Conservation (phyloP, 2,329 filamentous ascomycete genomes). For the Zalaria obscura region DNA sequence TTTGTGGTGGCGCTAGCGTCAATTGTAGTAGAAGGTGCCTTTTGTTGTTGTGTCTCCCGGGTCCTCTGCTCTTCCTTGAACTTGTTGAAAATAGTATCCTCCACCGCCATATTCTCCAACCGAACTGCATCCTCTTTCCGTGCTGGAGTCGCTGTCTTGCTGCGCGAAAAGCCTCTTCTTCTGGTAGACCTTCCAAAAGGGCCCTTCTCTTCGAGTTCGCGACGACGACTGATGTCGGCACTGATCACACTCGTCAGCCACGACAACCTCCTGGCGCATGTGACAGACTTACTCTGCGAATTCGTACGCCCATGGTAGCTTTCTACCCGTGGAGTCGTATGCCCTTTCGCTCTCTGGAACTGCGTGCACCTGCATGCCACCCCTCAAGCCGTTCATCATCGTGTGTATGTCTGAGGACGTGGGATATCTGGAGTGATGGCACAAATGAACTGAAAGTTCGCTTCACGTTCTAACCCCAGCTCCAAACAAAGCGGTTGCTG, state of each 20-base stretch:
- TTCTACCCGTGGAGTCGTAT: slow-evolving; percentile 42
- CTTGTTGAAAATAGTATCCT: slow-evolving; percentile 32
- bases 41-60: slow-evolving; percentile 7
- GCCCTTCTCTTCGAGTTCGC: slow-evolving; percentile 44
- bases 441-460: background rate
- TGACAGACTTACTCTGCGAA: slow-evolving; percentile 40
- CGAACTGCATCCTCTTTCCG: slow-evolving; percentile 39
- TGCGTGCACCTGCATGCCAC: slow-evolving; percentile 49
- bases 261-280: slow-evolving; percentile 4
- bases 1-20: slow-evolving; percentile 15
- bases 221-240: slow-evolving; percentile 11
- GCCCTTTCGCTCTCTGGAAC: slow-evolving; percentile 50
- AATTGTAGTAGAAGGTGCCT: slow-evolving; percentile 7
- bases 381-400: slow-evolving; percentile 7
- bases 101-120: slow-evolving; percentile 27
- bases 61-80: slow-evolving; percentile 11
- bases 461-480: background rate
- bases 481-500: background rate
- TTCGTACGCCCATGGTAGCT: slow-evolving; percentile 49
- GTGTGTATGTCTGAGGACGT: background rate
- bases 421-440: background rate
- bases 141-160: slow-evolving; percentile 42
- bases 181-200: slow-evolving; percentile 42
- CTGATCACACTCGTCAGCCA: slow-evolving; percentile 1
- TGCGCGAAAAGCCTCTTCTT: slow-evolving; percentile 28